These are phyloP conservation scores for Themeda triandra DNA, from an alignment of 176 grass and related monocot genomes.

Conservation along the genomic window DNA sequence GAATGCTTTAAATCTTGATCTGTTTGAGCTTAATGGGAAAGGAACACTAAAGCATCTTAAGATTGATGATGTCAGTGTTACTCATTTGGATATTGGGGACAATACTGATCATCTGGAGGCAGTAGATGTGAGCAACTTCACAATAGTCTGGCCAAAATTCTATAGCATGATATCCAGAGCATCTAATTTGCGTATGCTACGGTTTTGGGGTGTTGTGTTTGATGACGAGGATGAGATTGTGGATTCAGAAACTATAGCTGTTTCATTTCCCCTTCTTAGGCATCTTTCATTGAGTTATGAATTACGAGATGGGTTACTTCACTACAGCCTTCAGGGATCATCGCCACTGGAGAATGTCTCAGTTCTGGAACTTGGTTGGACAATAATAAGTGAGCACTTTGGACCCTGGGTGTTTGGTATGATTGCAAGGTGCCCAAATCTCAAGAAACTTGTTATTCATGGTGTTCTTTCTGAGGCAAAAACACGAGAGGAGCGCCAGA, in stretches of 20 bases:
- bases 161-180: constrained; percentile 85
- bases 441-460: constrained; percentile 96
- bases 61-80: constrained; percentile 96
- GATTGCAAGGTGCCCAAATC: constrained; percentile 92
- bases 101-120: constrained; percentile 74
- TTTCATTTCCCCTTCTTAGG: constrained; percentile 82
- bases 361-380: constrained; percentile 91
- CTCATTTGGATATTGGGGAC: constrained; percentile 91
- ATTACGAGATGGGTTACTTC: constrained; percentile 79
- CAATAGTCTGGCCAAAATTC: constrained; percentile 90
- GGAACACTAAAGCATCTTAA: constrained; percentile 79
- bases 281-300: constrained; percentile 95
- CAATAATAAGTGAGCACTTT: constrained; percentile 91
- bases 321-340: constrained; percentile 70
- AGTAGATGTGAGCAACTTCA: constrained; percentile 92
- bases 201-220: constrained; percentile 94
- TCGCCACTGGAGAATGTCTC: constrained; percentile 76
- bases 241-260: constrained; percentile 86
- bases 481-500: constrained; percentile 83
- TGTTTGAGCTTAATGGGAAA: constrained; percentile 91
- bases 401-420: constrained; percentile 97
- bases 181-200: constrained; percentile 62
- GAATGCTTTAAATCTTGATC: constrained; percentile 91
- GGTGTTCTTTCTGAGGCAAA: constrained; percentile 88
- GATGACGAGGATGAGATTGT: constrained; percentile 96